Evolutionary conservation across 1,284 basidiomycete species (phyloP).

Genomic region (Ganoderma sinense): DNA sequence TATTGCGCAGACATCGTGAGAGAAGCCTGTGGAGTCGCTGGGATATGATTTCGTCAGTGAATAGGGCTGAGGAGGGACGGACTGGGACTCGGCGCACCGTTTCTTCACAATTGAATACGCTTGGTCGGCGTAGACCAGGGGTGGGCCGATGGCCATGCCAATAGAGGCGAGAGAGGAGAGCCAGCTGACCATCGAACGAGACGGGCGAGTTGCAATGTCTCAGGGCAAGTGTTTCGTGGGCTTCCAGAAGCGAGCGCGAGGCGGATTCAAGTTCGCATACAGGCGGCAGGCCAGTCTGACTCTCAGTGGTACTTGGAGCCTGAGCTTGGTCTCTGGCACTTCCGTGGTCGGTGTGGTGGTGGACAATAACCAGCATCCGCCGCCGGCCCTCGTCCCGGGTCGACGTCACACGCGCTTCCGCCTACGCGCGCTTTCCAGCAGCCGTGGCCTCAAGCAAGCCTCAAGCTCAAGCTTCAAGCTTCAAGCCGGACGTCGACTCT

Average conservation of each 20-base stretch:
- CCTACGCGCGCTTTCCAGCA: no score
- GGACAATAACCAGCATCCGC: no score
- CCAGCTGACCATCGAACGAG: conserved; percentile 50
- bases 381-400: no score
- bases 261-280: background rate
- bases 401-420: no score
- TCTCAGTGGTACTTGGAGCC: no score
- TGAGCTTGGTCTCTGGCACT: no score
- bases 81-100: conserved; percentile 50
- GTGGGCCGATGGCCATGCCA: conserved; percentile 79
- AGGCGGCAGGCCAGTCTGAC: no score
- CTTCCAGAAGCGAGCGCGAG: background rate
- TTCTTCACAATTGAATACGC: conserved; percentile 76
- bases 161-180: conserved; percentile 64
- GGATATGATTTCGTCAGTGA: conserved; percentile 27
- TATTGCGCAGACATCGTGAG: conserved; percentile 83
- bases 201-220: background rate
- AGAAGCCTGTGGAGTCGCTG: conserved; percentile 87
- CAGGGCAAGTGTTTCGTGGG: background rate
- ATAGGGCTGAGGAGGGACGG: conserved; percentile 7
- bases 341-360: no score
- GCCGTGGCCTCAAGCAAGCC: no score
- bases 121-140: conserved; percentile 84
- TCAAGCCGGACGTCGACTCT: no score
- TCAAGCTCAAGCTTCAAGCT: no score